Evolutionary conservation across 768 basidiomycete species (phyloP).

Genomic region (Candolleomyces eurysporus): DNA sequence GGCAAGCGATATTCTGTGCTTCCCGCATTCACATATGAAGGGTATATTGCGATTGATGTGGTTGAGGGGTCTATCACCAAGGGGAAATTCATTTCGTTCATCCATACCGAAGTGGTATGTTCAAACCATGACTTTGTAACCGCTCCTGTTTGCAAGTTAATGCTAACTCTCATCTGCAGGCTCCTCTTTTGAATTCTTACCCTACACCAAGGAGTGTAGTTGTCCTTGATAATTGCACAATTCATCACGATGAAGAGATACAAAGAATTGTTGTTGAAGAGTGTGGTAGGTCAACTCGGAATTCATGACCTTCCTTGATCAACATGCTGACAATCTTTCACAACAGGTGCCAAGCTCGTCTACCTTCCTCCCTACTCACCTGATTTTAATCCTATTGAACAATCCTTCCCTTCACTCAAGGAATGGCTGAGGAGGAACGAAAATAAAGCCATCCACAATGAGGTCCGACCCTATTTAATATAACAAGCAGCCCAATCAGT

Average conservation of each 20-base stretch:
- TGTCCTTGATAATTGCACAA: slow-evolving; percentile 1
- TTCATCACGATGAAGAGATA: slow-evolving; percentile 3
- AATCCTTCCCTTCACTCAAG: background rate
- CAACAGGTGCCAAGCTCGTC: slow-evolving; percentile 1
- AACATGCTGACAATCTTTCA: background rate
- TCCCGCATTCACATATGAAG: background rate
- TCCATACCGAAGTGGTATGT: background rate
- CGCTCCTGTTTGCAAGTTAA: too few species aligned
- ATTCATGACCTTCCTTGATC: background rate
- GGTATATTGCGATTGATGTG: background rate
- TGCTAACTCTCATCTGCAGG: too few species aligned
- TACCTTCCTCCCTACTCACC: slow-evolving; percentile 1
- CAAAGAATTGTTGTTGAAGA: background rate
- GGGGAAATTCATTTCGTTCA: background rate
- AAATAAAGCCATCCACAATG: background rate
- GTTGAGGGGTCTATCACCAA: slow-evolving; percentile 1
- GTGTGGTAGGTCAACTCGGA: background rate
- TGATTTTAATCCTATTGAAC: slow-evolving; percentile 2
- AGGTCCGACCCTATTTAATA: slow-evolving; percentile 14
- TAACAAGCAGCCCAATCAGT: slow-evolving; percentile 17
- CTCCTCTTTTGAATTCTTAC: too few species aligned
- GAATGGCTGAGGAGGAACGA: slow-evolving; percentile 26
- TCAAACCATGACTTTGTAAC: too few species aligned
- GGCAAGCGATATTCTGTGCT: background rate
- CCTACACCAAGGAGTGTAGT: background rate